These are phyloP conservation scores for Penicillium oxalicum DNA, from an alignment of 2,329 filamentous ascomycete species.

Conservation along the genomic window DNA sequence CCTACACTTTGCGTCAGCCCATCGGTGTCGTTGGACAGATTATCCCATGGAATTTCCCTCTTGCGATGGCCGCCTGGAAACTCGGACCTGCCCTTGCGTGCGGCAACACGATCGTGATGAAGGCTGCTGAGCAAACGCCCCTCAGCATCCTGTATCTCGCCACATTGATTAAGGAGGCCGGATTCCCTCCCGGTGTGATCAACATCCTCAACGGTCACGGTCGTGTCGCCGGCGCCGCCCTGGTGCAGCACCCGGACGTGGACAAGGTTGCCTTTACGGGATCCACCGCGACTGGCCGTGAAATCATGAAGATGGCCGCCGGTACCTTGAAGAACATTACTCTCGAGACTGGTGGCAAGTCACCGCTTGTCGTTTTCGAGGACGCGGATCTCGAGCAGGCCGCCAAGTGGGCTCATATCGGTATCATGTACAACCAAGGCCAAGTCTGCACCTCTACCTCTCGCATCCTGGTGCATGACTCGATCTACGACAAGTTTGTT, in stretches of 20 bases:
- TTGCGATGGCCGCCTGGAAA: slow-evolving; percentile 23
- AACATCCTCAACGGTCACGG: slow-evolving; percentile 22
- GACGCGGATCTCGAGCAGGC: slow-evolving; percentile 44
- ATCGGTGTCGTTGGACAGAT: slow-evolving; percentile 78
- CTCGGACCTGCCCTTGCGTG: slow-evolving; percentile 21
- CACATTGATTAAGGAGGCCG: slow-evolving; percentile 19
- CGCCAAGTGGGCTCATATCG: slow-evolving; percentile 38
- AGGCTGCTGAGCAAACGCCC: slow-evolving; percentile 22
- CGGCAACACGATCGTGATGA: slow-evolving; percentile 22
- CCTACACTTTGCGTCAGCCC: slow-evolving; percentile 76
- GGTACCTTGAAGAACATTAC: slow-evolving; percentile 41
- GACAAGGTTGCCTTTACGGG: slow-evolving; percentile 23
- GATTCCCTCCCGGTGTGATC: slow-evolving; percentile 21
- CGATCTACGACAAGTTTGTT: slow-evolving; percentile 30
- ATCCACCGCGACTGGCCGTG: slow-evolving; percentile 19
- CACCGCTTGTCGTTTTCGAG: slow-evolving; percentile 38
- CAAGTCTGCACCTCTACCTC: slow-evolving; percentile 63
- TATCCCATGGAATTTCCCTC: slow-evolving; percentile 79
- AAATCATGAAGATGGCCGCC: slow-evolving; percentile 25
- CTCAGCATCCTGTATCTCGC: slow-evolving; percentile 21
- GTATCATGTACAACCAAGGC: slow-evolving; percentile 56
- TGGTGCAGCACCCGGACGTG: slow-evolving; percentile 17
- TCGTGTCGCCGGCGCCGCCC: slow-evolving; percentile 20
- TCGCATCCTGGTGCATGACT: slow-evolving; percentile 57
- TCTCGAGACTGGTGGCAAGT: slow-evolving; percentile 48